A percentile compares a stretch with the other conserved stretches of the same genome.
phyloP scores from a whole-genome alignment of 2,329 filamentous ascomycete species.

The Sclerotinia spermophila region DNA sequence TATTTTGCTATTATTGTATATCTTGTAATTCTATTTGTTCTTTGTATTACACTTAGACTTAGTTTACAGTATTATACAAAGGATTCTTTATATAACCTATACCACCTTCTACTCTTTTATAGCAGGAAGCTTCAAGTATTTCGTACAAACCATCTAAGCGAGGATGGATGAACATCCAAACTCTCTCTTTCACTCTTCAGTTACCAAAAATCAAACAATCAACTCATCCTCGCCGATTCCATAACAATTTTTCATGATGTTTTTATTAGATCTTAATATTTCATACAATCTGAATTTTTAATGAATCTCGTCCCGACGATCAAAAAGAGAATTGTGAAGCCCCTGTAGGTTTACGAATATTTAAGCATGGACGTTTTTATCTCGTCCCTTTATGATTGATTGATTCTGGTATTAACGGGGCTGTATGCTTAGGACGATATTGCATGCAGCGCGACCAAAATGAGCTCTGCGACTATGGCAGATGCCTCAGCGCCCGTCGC shows the following conservation, averaged over 20 bases:
- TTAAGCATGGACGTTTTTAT: neutral
- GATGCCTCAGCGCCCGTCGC: neutral
- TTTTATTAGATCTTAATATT: neutral
- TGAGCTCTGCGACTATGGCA: neutral
- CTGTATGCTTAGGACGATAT: neutral
- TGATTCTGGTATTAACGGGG: neutral
- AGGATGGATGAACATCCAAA: neutral
- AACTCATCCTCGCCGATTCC: neutral
- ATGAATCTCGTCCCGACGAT: neutral
- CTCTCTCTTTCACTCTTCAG: neutral
- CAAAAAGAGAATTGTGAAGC: neutral
- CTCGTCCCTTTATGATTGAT: neutral
- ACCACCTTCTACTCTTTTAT: no score
- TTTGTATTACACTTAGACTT: no score
- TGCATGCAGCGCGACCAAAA: neutral
- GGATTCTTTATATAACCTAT: no score
- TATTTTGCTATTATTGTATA: no score
- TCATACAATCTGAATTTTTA: no score
- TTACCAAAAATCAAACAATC: neutral
- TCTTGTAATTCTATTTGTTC: no score
- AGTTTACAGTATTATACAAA: no score
- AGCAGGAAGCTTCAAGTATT: neutral
- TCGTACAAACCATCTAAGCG: neutral
- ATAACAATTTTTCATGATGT: fast-evolving
- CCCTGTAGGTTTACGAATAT: neutral